A percentile compares a stretch with the other conserved stretches of the same genome.
Conservation (phyloP, 208 protist species). For the Leishmania braziliensis region DNA sequence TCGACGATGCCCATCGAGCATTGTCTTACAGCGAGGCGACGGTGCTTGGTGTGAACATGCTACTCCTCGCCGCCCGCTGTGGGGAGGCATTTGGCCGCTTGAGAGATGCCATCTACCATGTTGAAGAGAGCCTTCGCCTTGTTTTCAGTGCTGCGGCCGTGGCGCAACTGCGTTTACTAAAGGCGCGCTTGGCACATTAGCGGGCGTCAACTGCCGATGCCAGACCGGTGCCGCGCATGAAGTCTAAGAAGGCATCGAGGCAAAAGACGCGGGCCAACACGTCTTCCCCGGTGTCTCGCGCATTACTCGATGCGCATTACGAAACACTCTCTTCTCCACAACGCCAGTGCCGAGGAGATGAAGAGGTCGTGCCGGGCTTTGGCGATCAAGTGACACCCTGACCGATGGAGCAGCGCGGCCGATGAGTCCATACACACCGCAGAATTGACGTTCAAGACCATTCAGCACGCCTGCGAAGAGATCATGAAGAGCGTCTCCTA, state of each 20-base stretch:
- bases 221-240: background rate
- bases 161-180: constrained; percentile 21
- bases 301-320: constrained; percentile 18
- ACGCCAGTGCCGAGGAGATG: constrained; percentile 17
- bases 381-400: constrained; percentile 80
- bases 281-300: too few species aligned
- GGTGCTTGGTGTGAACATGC: constrained; percentile 29
- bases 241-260: background rate
- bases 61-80: constrained; percentile 46
- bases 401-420: constrained; percentile 59
- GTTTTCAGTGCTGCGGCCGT: constrained; percentile 11
- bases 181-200: constrained; percentile 22
- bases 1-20: constrained; percentile 58
- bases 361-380: constrained; percentile 51
- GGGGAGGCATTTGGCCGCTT: constrained; percentile 64
- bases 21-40: constrained; percentile 31
- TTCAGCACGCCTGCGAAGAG: constrained; percentile 72
- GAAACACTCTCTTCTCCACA: constrained; percentile 14
- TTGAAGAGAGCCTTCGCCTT: constrained; percentile 38
- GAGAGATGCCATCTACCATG: constrained; percentile 54
- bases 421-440: constrained; percentile 37
- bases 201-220: background rate
- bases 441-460: constrained; percentile 63
- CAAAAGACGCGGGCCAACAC: background rate
- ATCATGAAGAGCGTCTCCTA: constrained; percentile 44